Evolutionary conservation across 108 stramenopile genomes (phyloP), one percentile per base, ranked within the genome.

Genomic region (Skeletonema menzelii): DNA sequence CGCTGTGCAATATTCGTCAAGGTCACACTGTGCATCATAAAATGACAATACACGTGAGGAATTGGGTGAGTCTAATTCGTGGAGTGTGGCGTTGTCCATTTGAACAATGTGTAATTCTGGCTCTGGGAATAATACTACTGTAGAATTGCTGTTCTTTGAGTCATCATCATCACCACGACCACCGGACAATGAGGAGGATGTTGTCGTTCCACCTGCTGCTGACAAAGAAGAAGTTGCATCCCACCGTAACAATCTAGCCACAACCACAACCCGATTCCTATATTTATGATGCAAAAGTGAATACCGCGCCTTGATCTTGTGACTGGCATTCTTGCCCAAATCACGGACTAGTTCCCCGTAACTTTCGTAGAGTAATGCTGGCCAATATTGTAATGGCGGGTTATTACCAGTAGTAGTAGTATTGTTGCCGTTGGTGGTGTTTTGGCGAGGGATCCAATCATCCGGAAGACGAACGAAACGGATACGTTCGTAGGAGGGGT

Each of bases 161-260:
- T n/a, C n/a, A n/a, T n/a, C n/a, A n/a, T n/a, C n/a, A n/a, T n/a
- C n/a, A n/a, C n/a, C n/a, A n/a, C n/a, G n/a, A n/a, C n/a, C n/a
- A n/a, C n/a, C n/a, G n/a, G n/a, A n/a, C n/a, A n/a, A n/a, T n/a
- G n/a, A n/a, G n/a, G n/a, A n/a, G n/a, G n/a, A n/a, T n/a, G n/a
- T n/a, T n/a, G n/a, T n/a, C n/a, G n/a, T n/a, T n/a, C n/a, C n/a
- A n/a, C n/a, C 30, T 31, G 30, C 30, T 31, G 30, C 30, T 31
- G 30, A 5, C 5, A 5, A 5, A 5, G 28, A 2, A 2, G 4
- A 30, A 30, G 28, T 30, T 30, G 30, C 31, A 8, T 56, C 63
- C 75, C 75, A 76, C 5, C 62, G 46, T 14, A 76, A 26, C 27
- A 76, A 67, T 11, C 75, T 37, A 4, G 67, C 75, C 53, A 76